These are phyloP conservation scores for Stephania cephalantha DNA, from an alignment of 164 flowering plant genomes.

Conservation along the genomic window DNA sequence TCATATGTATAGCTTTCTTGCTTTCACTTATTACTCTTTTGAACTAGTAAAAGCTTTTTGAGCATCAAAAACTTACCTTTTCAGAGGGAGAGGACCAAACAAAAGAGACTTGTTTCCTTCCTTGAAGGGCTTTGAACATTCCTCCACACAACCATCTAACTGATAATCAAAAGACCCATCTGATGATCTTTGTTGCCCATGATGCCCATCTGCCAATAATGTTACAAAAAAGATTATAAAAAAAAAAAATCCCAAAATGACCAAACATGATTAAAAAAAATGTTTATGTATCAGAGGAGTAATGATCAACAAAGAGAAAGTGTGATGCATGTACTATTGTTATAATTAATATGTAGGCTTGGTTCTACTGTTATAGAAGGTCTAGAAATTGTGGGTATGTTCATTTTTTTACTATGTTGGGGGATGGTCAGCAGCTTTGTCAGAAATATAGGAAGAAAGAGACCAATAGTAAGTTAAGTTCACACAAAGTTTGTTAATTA, in stretches of 20 bases:
- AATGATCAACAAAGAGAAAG: too few relatives aligned
- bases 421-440: constrained; percentile 1
- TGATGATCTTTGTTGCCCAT: constrained; percentile 24
- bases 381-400: not conserved
- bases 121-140: constrained; percentile 22
- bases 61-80: constrained; percentile 30
- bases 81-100: constrained; percentile 26
- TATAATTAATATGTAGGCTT: too few relatives aligned
- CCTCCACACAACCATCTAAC: constrained; percentile 30
- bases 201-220: constrained; percentile 25
- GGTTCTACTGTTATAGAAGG: not conserved
- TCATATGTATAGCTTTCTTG: constrained; percentile 5
- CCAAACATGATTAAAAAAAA: not conserved
- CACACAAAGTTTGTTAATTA: constrained; percentile 12
- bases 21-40: constrained; percentile 9
- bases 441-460: constrained; percentile 24
- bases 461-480: not conserved
- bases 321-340: too few relatives aligned
- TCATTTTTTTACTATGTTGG: not conserved
- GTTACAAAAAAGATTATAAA: not conserved
- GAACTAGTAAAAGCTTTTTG: not conserved
- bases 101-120: constrained; percentile 17
- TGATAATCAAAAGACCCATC: constrained; percentile 26
- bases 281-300: not conserved
- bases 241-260: not conserved